These are phyloP conservation scores for Balakata baccata DNA, from an alignment of 345 rosid species.

Conservation along the genomic window DNA sequence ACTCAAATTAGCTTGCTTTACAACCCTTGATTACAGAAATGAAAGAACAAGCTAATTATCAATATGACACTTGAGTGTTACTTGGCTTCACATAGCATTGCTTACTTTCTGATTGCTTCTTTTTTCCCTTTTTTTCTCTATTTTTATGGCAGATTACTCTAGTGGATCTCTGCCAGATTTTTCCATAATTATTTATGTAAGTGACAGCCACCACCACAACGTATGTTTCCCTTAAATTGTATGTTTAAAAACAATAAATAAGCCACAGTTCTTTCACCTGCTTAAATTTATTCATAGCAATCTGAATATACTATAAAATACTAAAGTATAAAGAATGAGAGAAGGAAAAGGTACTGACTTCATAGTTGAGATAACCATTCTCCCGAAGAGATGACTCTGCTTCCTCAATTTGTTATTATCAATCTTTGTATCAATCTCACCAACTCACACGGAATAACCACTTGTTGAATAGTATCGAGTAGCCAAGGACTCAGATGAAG, in stretches of 20 bases:
- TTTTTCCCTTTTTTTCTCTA: no score
- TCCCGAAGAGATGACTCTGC: slow-evolving; percentile 79
- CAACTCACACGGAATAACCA: slow-evolving; percentile 65
- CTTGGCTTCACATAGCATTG: no score
- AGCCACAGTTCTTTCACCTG: background rate
- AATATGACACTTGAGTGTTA: no score
- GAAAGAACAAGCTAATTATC: no score
- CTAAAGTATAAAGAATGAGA: background rate
- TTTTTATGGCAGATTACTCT: no score
- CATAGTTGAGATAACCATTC: slow-evolving; percentile 75
- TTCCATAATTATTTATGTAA: background rate
- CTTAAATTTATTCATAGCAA: background rate
- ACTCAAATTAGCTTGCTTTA: background rate
- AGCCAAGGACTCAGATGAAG: slow-evolving; percentile 73
- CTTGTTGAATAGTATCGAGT: slow-evolving; percentile 72
- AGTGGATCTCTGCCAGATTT: no score
- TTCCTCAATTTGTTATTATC: slow-evolving; percentile 75
- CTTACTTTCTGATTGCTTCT: no score
- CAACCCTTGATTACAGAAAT: background rate
- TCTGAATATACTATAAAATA: background rate
- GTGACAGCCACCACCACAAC: background rate
- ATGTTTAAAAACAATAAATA: background rate
- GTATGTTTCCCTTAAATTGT: background rate
- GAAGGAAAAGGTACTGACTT: slow-evolving; percentile 37
- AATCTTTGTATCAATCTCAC: slow-evolving; percentile 51